Conservation (phyloP, 352 stramenopile genomes). For the Globisporangium lucens region DNA sequence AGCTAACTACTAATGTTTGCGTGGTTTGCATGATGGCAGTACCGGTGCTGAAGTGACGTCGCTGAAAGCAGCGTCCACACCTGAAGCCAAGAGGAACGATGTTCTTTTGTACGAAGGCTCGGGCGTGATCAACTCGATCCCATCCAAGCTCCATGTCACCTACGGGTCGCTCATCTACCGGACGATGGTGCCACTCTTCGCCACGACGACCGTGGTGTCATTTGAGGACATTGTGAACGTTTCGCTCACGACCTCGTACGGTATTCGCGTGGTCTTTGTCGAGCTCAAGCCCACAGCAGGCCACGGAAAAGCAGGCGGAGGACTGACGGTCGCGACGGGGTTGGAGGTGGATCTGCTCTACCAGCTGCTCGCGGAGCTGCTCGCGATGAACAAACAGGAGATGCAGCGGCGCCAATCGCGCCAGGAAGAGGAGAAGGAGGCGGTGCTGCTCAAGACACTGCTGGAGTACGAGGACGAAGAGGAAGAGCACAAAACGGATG, state of each 20-base stretch:
- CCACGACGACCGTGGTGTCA: slow-evolving; percentile 55
- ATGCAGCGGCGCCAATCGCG: slow-evolving; percentile 10
- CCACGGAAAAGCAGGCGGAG: slow-evolving; percentile 37
- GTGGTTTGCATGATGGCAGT: slow-evolving; percentile 20
- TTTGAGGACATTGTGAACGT: slow-evolving; percentile 60
- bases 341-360: slow-evolving; percentile 75
- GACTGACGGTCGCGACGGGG: slow-evolving; percentile 69
- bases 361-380: slow-evolving; percentile 64
- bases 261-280: slow-evolving; percentile 62
- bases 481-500: slow-evolving; percentile 58
- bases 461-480: slow-evolving; percentile 43
- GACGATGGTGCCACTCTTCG: slow-evolving; percentile 74
- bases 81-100: slow-evolving; percentile 36
- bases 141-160: slow-evolving; percentile 69
- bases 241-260: slow-evolving; percentile 51
- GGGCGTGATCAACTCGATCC: slow-evolving; percentile 69
- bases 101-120: slow-evolving; percentile 80
- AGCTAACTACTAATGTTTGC: neutral
- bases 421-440: slow-evolving; percentile 37
- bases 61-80: slow-evolving; percentile 29
- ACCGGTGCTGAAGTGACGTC: slow-evolving; percentile 42
- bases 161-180: slow-evolving; percentile 73
- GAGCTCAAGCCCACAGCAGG: slow-evolving; percentile 34
- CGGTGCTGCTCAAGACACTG: slow-evolving; percentile 44
- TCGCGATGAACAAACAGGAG: slow-evolving; percentile 53